A percentile compares a stretch with the other conserved stretches of the same genome.
Evolutionary conservation across 2,329 filamentous ascomycete genomes (phyloP).

Genomic region (Arthrobotrys sinensis): DNA sequence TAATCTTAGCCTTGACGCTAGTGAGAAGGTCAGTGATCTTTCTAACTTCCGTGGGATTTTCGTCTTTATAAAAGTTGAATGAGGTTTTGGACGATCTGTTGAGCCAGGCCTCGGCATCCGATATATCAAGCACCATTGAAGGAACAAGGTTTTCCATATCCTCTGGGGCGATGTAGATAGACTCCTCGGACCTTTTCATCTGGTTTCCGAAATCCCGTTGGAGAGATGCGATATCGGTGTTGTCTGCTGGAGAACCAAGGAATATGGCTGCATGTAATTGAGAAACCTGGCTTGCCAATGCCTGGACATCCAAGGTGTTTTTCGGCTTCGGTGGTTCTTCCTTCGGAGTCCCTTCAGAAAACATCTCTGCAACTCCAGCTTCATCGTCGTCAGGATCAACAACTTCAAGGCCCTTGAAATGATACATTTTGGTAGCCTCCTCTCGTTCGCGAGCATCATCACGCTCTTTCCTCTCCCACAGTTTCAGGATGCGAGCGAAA

Average conservation of each 20-base stretch:
- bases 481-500: conserved; percentile 40
- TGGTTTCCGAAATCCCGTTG: conserved; percentile 28
- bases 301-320: conserved; percentile 28
- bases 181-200: conserved; percentile 23
- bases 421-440: conserved; percentile 57
- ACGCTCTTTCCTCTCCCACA: conserved; percentile 51
- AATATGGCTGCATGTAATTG: conserved; percentile 42
- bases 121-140: conserved; percentile 42
- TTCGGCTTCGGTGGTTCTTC: conserved; percentile 1
- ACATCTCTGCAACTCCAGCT: conserved; percentile 55
- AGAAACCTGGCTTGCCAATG: conserved; percentile 15
- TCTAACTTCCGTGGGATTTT: conserved; percentile 82
- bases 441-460: conserved; percentile 52
- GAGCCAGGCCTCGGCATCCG: conserved; percentile 43
- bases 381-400: conserved; percentile 58
- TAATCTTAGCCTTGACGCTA: conserved; percentile 80
- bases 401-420: conserved; percentile 55
- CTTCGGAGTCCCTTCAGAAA: conserved; percentile 29
- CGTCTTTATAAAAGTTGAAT: conserved; percentile 92
- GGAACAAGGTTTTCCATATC: conserved; percentile 42
- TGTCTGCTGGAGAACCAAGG: background rate
- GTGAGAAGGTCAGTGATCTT: conserved; percentile 80
- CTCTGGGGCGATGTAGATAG: conserved; percentile 4
- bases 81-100: conserved; percentile 15
- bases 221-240: conserved; percentile 28